Base-by-base conservation (phyloP, 176 grass and related monocot genomes). In the Urochloa ruziziensis region DNA sequence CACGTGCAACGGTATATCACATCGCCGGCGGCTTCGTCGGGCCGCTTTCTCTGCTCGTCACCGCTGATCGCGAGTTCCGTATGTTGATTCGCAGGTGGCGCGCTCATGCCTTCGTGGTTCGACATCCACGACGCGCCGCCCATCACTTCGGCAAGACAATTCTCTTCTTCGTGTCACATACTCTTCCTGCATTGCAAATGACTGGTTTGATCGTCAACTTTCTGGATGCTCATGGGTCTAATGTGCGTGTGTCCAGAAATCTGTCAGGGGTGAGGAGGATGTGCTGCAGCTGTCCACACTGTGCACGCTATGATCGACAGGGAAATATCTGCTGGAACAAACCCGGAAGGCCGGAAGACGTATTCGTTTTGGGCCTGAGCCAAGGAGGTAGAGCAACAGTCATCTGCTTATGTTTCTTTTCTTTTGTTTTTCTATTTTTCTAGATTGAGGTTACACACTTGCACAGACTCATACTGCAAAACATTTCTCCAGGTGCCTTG, bases 291-390 rank as follows among this genome's bases (percentile, higher is more conserved):
- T 24, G 90, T 94, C 15, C 34, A 89, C 44, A 83, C 60, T 29
- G 85, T 94, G 39, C 92, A 97, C 74, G 73, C 83, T 2, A 94
- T 94, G 75, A 88, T 97, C 52, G 88, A 97, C 88, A 86, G 37
- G 25, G 92, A 94, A 42, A 74, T 94, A 15, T 75, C 87, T 18
- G 67, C 88, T 13, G 85, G 88, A 4, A 87, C 83, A 49, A 56
- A 48, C 29, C 80, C 92, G 23, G 66, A 42, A 59, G 87, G 91
- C 80, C 92, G 23, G 66, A 42, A 59, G 87, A 92, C 19, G 78
- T 97, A 13, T 92, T 97, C 75, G 66, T 97, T n/a, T 86, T 88
- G 51, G 90, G 94, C 53, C 82, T 97, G 44, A 94, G 92, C 82
- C 94, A 92, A 82, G 89, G 94, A 92, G 90, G 93, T 92, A 75